phyloP scores from a whole-genome alignment of 2,329 filamentous ascomycete species.

The Alternaria sp. region DNA sequence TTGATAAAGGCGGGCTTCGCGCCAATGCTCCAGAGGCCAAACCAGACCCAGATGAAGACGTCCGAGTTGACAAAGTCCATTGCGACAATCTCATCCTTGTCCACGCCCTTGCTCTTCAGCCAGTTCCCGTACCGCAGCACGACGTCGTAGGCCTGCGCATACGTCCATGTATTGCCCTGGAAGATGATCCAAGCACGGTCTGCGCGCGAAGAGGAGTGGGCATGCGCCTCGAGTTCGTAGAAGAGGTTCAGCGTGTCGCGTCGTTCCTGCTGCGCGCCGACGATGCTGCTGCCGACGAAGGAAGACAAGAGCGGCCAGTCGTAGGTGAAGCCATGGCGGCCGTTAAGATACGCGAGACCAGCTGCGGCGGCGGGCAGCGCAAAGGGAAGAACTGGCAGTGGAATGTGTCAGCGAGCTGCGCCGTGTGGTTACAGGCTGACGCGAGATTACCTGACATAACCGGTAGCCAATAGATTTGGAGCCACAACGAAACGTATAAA shows the following conservation, averaged over 20 bases:
- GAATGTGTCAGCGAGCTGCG: not conserved
- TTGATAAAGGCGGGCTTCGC: constrained; percentile 50
- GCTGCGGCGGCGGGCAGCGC: constrained; percentile 46
- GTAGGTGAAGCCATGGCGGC: constrained; percentile 68
- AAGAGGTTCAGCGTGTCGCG: constrained; percentile 67
- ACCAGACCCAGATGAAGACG: constrained; percentile 48
- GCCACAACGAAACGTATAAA: not conserved
- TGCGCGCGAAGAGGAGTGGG: constrained; percentile 30
- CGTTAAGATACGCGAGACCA: constrained; percentile 68
- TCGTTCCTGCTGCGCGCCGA: constrained; percentile 57
- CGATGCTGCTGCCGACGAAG: constrained; percentile 56
- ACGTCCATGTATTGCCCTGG: constrained; percentile 42
- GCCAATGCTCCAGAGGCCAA: constrained; percentile 47
- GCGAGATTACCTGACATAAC: constrained; percentile 10
- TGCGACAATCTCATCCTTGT: constrained; percentile 46
- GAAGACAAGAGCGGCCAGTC: constrained; percentile 67
- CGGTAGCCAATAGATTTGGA: not conserved
- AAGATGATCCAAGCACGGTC: constrained; percentile 43
- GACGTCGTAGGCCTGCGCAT: constrained; percentile 43
- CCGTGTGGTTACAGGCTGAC: not conserved
- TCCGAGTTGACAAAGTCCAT: constrained; percentile 49
- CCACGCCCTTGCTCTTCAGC: constrained; percentile 44
- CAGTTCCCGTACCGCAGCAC: constrained; percentile 45
- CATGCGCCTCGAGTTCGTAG: constrained; percentile 44
- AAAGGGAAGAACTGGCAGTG: constrained; percentile 31